A percentile compares a stretch with the other conserved stretches of the same genome.
Conservation (phyloP, 768 basidiomycete species). For the Lyophyllum semitale region DNA sequence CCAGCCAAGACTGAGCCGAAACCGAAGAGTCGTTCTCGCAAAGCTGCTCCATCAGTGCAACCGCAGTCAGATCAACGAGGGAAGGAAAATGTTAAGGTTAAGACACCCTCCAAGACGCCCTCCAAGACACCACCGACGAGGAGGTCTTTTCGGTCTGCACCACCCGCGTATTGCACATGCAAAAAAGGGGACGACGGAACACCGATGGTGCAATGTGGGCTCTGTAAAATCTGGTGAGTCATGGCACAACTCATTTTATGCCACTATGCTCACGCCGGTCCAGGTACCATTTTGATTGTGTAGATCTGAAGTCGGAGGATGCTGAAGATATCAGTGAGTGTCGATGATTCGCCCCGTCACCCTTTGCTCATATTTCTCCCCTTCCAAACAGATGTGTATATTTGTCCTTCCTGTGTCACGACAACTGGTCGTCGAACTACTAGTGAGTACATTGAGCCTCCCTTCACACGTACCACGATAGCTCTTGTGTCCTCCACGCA, state of each 20-base stretch:
- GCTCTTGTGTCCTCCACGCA: constrained; percentile 27
- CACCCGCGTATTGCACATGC: constrained; percentile 59
- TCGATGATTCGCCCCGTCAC: background rate
- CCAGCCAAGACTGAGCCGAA: constrained; percentile 15
- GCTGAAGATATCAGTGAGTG: constrained; percentile 81
- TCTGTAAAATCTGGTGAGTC: constrained; percentile 68
- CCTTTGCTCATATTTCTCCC: background rate
- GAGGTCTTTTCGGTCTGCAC: constrained; percentile 8
- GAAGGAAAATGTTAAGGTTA: constrained; percentile 28
- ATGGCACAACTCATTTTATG: background rate
- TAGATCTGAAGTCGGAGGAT: constrained; percentile 58
- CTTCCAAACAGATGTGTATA: constrained; percentile 52
- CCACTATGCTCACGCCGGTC: constrained; percentile 3
- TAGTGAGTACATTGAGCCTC: constrained; percentile 66
- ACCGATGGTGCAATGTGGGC: constrained; percentile 77
- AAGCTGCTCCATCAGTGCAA: constrained; percentile 9
- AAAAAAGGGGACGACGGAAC: constrained; percentile 71
- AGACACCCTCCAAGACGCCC: constrained; percentile 6
- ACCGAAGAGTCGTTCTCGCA: constrained; percentile 16
- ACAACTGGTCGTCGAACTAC: constrained; percentile 66
- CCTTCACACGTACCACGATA: constrained; percentile 31
- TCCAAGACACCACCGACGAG: constrained; percentile 7
- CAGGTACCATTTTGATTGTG: constrained; percentile 87
- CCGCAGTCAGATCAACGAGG: constrained; percentile 19
- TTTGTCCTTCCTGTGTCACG: constrained; percentile 54